Evolutionary conservation across 192 early-diverging fungal genomes (phyloP).

Genomic region (Dimargaris xerosporica): DNA sequence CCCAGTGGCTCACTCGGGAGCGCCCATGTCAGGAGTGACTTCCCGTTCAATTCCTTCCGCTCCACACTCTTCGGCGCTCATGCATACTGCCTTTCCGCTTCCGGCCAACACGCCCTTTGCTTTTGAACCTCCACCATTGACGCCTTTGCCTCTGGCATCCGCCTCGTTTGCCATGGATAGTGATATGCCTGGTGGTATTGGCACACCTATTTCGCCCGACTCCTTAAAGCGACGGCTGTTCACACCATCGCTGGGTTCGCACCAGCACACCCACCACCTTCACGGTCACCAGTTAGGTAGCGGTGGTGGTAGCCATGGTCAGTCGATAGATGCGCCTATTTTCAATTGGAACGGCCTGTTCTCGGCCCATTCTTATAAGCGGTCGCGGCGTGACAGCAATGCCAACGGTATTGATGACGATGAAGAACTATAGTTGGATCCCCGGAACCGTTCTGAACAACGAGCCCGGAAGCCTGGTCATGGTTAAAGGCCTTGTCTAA

Average conservation of each 20-base stretch:
- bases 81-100: too few relatives aligned
- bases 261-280: neutral
- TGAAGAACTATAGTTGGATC: too few relatives aligned
- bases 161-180: conserved; percentile 6
- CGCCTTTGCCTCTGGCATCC: neutral
- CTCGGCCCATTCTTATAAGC: neutral
- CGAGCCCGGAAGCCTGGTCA: too few relatives aligned
- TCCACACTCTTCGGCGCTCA: neutral
- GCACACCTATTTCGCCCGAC: neutral
- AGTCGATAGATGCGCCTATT: neutral
- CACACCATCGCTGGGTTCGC: neutral
- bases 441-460: too few relatives aligned
- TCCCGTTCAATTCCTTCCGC: neutral
- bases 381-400: neutral
- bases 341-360: conserved; percentile 3
- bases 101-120: neutral
- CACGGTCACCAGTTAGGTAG: neutral
- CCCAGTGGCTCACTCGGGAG: neutral
- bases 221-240: conserved; percentile 11
- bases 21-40: too few relatives aligned
- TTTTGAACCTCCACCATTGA: neutral
- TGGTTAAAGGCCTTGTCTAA: too few relatives aligned
- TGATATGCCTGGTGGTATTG: neutral
- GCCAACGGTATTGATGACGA: too few relatives aligned
- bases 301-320: too few relatives aligned